Conservation (phyloP, 2,329 filamentous ascomycete genomes). For the Beauveria bassiana region DNA sequence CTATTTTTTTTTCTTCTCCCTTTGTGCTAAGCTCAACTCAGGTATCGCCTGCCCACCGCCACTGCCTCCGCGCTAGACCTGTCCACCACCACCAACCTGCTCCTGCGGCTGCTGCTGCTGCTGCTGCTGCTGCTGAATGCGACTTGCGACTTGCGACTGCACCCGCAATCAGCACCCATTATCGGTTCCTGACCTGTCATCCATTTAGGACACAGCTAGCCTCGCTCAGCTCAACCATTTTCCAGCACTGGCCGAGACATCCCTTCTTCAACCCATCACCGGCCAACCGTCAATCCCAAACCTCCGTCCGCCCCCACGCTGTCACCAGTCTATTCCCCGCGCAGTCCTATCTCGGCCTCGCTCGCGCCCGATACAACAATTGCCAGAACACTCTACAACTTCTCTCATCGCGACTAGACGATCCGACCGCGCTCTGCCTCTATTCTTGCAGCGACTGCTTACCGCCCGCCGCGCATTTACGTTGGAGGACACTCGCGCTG, state of each 20-base stretch:
- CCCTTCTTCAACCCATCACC: conserved; percentile 2
- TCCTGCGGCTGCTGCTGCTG: not conserved
- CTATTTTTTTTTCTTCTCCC: not conserved
- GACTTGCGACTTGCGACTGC: not conserved
- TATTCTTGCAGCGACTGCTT: not conserved
- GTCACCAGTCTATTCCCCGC: not conserved
- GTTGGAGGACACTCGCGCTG: not conserved
- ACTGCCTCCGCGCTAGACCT: not conserved
- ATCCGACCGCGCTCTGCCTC: not conserved
- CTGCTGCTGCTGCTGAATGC: not conserved
- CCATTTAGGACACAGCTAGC: not conserved
- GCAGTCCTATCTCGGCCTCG: not conserved
- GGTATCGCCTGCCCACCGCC: not conserved
- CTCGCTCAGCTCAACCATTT: not conserved
- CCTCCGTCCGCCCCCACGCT: not conserved
- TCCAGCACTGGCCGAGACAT: not conserved
- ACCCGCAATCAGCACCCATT: not conserved
- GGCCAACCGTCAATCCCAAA: not conserved
- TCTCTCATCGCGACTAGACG: not conserved
- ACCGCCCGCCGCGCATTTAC: not conserved
- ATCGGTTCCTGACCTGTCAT: not conserved
- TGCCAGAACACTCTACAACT: not conserved
- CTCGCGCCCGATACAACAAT: not conserved
- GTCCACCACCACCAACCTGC: not conserved
- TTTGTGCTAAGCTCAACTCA: not conserved